Evolutionary conservation across 805 yeast genomes (phyloP), one percentile per base, ranked within the genome.

Genomic region (Cephaloascus albidus): DNA sequence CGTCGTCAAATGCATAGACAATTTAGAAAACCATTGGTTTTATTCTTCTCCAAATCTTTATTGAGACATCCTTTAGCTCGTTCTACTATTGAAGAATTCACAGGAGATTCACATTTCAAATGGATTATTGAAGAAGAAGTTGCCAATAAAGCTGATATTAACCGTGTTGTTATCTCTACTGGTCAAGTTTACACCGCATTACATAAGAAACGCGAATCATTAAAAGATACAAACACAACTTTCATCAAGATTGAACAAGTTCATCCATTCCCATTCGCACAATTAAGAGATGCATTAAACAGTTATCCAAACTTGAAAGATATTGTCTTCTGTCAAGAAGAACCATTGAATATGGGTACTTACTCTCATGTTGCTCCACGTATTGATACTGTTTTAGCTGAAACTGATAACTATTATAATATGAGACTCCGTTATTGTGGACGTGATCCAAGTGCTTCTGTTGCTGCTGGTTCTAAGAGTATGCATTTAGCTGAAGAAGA

Each of bases 1-100:
- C 85, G 99, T 76, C 85, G 99, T 74, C 98, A 93, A 76, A 89
- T 88, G 88, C 97, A 90, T 69, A 86, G 98, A 69, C 97, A 90
- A 71, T 93, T 93, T 75, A 83, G 98, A 73, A 83, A 84, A 64
- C 93, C 98, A 43, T 74, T 93, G 68, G 70, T 78, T 40, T 57
- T 86, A 47, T 76, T 90, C 68, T 88, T 93, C 77, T 90, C 97
- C 40, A 93, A 93, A 71, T 81, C 87, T 40, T 75, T 93, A 64
- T 74, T 93, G 63, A 85, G 99, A 74, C 96, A 89, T 60, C 98
- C 98, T 66, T 76, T 93, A 62, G 99, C 99, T 40, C 80, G 95
- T 70, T 88, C 97, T 32, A 52, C 66, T 36, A 67, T 88, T 51
- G 61, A 67, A 35, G 98, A 93, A 60, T 93, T 93, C 69, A 83